Conservation (phyloP, 176 grass and related monocot species). For the Triticum aestivum region DNA sequence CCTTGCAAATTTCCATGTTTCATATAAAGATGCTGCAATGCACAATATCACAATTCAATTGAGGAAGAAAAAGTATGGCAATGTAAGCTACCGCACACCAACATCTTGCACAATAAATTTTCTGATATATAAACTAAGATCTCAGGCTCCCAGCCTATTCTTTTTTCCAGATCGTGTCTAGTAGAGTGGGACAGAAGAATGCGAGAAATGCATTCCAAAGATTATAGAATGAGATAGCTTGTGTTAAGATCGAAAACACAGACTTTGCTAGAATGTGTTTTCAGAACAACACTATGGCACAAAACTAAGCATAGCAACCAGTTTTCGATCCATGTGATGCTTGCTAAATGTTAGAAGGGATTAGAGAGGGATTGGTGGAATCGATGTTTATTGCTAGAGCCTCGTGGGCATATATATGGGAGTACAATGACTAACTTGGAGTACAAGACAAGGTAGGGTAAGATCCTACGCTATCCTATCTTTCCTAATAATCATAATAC, state of each 20-base stretch:
- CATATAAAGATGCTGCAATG: slow-evolving; percentile 83
- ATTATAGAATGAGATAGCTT: not conserved
- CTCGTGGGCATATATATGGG: too few species aligned
- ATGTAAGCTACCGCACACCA: not conserved
- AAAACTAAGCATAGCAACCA: not conserved
- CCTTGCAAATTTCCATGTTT: slow-evolving; percentile 79
- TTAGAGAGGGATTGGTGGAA: too few species aligned
- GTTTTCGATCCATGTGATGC: not conserved
- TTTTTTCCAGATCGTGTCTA: not conserved
- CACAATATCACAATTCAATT: slow-evolving; percentile 12
- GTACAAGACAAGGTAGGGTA: too few species aligned
- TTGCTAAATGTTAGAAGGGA: too few species aligned
- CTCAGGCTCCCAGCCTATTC: not conserved
- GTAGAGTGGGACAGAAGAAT: not conserved
- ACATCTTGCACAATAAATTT: not conserved
- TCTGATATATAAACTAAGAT: not conserved
- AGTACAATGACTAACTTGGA: too few species aligned
- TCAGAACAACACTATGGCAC: not conserved
- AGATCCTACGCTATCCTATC: too few species aligned
- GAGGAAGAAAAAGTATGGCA: not conserved
- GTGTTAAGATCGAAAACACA: not conserved
- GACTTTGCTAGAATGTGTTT: not conserved
- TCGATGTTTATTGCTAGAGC: too few species aligned
- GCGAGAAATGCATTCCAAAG: not conserved
- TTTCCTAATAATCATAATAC: too few species aligned